Conservation (phyloP, 441 rosid species). For the Syzygium syzygioides region DNA sequence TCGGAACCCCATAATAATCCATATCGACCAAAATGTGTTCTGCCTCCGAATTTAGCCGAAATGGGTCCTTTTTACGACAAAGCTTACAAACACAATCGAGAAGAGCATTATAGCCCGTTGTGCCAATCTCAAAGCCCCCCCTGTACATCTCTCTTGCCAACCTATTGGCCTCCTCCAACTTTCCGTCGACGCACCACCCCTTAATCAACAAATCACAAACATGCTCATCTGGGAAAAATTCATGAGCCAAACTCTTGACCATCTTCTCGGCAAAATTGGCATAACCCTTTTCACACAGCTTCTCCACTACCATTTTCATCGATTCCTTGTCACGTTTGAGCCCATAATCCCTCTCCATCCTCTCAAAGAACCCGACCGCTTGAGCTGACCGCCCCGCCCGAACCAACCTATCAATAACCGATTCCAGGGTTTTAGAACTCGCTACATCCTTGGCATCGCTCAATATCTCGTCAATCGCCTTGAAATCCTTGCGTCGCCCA, state of each 20-base stretch:
- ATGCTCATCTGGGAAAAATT: conserved; percentile 82
- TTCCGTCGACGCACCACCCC: conserved; percentile 89
- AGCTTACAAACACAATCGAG: conserved; percentile 87
- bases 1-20: conserved; percentile 79
- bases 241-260: conserved; percentile 71
- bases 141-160: conserved; percentile 88
- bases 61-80: conserved; percentile 79
- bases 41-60: conserved; percentile 51
- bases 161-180: conserved; percentile 78
- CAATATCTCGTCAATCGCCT: conserved; percentile 60
- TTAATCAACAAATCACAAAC: conserved; percentile 75
- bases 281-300: conserved; percentile 57
- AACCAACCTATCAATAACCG: conserved; percentile 60
- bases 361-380: conserved; percentile 60
- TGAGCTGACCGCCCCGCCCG: conserved; percentile 74
- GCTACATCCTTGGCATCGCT: conserved; percentile 34
- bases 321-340: conserved; percentile 62
- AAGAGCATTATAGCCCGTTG: conserved; percentile 55
- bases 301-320: conserved; percentile 51
- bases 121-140: conserved; percentile 90
- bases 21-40: conserved; percentile 80
- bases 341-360: conserved; percentile 75
- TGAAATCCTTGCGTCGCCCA: conserved; percentile 86
- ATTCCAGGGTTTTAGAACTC: conserved; percentile 45
- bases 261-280: conserved; percentile 80